Conservation (phyloP, 805 yeast species). For the Ogataea paraovalis region DNA sequence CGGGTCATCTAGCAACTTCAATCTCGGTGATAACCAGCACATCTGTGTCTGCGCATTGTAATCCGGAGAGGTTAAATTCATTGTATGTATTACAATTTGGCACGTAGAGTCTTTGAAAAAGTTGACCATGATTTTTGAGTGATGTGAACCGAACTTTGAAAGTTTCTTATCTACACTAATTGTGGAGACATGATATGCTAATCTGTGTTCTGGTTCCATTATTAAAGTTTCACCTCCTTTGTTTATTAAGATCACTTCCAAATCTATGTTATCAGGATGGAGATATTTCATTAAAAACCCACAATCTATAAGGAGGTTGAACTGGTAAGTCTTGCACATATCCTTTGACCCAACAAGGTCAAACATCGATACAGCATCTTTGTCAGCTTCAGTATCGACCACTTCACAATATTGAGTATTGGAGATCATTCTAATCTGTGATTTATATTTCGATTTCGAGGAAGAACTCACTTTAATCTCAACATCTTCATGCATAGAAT, state of each 20-base stretch:
- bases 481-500: not conserved
- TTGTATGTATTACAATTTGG: slow-evolving; percentile 55
- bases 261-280: slow-evolving; percentile 18
- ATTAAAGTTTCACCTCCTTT: slow-evolving; percentile 32
- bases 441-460: slow-evolving; percentile 6
- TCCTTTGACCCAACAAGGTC: slow-evolving; percentile 25
- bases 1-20: slow-evolving; percentile 7
- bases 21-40: slow-evolving; percentile 57
- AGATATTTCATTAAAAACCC: slow-evolving; percentile 23
- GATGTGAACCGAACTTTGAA: slow-evolving; percentile 47
- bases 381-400: slow-evolving; percentile 19
- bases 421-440: slow-evolving; percentile 26
- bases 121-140: slow-evolving; percentile 65
- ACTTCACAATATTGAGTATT: slow-evolving; percentile 20
- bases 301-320: slow-evolving; percentile 31
- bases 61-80: slow-evolving; percentile 54
- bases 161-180: slow-evolving; percentile 28
- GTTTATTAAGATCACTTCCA: slow-evolving; percentile 25
- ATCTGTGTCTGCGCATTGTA: slow-evolving; percentile 58
- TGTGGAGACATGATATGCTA: slow-evolving; percentile 17
- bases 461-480: not conserved
- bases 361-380: slow-evolving; percentile 25
- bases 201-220: slow-evolving; percentile 31
- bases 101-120: slow-evolving; percentile 41
- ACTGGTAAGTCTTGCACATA: slow-evolving; percentile 27